Evolutionary conservation across 2,329 filamentous ascomycete species (phyloP), one percentile per base, ranked within the genome.

Genomic region (Cladobotryum protrusum): DNA sequence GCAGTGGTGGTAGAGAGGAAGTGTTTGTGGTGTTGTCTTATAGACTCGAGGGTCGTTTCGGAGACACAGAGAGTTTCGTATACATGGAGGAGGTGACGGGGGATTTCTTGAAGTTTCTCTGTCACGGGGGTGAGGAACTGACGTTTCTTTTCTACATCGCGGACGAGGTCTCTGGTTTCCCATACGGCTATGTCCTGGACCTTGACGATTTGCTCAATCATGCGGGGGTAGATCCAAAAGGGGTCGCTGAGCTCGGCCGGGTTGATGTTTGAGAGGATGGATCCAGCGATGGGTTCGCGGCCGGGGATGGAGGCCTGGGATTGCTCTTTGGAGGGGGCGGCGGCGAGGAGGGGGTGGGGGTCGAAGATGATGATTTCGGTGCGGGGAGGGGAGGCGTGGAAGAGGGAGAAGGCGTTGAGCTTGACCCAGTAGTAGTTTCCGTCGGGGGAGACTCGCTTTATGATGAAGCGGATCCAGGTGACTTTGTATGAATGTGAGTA

Each of bases 1-100:
- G 14, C 33, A 33, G 14, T 14, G 33, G 20, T n/a, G 18, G 11
- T 20, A 17, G 32, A 6, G 15, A 13, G 24, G 32, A 24, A n/a
- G 43, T 49, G 33, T 0, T 48, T 42, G 34, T 73, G 71, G 0
- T 68, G 63, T 0, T 47, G 49, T 2, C 66, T 34, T 1, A 74
- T 68, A 1, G 59, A 54, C 1, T 58, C 55, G 2, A 70, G 50
- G 0, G 67, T 68, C 37, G 62, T 58, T 0, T 57, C 54, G 0
- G 63, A 63, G 0, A 73, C 59, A 0, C 69, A 62, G 0, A 75
- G 60, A 0, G 71, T 72, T 44, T 77, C 74, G 0, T 59, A 63
- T 2, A 72, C 66, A 51, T 77, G 73, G 14, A 73, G 70, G 0
- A 67, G 66, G 43, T 77, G 73, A 1, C 73, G 57, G 1, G 71